Base-by-base conservation (phyloP, 23 red algal species). In the Pyropia haitanensis region DNA sequence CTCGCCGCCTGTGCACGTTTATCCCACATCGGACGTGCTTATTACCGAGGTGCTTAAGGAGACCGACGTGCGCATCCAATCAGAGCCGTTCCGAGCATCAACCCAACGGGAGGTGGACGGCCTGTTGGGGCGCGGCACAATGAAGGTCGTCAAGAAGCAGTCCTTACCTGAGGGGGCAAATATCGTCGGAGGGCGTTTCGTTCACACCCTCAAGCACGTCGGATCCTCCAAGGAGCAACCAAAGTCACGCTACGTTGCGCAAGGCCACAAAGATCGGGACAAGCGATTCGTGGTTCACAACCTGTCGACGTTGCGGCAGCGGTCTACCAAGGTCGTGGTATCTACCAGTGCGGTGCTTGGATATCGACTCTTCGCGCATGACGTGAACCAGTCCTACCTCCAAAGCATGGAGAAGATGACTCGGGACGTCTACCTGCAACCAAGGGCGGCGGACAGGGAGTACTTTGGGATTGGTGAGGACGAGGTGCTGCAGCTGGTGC, bases 351-450 rank as follows among this genome's bases (percentile, higher is more conserved):
- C 69, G 25, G 25, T 73, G 14, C 30, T 59, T 20, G 53, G 51
- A 25, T 62, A 49, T 62, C 49, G 69, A 13, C 56, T 73, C 1
- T 73, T 73, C 50, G 56, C 51, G 30, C 69, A 73, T 31, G 69
- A 73, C 14, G 56, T 73, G 51, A 72, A 7, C 34, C 67, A 72
- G 44, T 48, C 34, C 18, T 72, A 72, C 30, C 32, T 72, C 12
- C 67, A 72, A 21, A 72, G 67, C 18, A 7, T 31, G 49, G 9
- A 57, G 15, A 19, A 63, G 12, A 19, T 72, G 49, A 72, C 32
- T 58, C 53, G 67, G 44, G 18, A 20, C 0, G 30, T 72, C 10
- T 53, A 57, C 15, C 20, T 58, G 27, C 51, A 27, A 19, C 49
- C 51, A 13, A 53, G 44, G 15, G 18, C 15, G 9, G 48, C 20